Evolutionary conservation across 2,329 filamentous ascomycete species (phyloP), one percentile per base, ranked within the genome.

Genomic region (Tolypocladium pustulatum): DNA sequence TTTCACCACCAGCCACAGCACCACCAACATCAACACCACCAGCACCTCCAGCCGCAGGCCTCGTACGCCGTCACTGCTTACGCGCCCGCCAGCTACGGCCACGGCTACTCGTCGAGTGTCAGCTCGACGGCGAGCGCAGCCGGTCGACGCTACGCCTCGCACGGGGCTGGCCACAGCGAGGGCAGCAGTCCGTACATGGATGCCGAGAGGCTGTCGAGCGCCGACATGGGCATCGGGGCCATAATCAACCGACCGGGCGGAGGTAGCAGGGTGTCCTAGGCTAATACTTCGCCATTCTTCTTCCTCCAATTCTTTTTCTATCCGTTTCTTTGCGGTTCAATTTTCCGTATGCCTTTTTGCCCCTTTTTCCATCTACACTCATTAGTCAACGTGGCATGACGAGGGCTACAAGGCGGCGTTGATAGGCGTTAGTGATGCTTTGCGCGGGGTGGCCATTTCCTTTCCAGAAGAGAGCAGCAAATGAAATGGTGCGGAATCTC

Each of bases 171-270:
- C 4, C 67, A 63, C 46, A 67, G 66, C 56, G 72, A 75, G 62
- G 73, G 72, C 13, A 72, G 70, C 34, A 80, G 78, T 59, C 77
- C 78, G 3, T 82, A 81, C 59, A 67, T 81, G 71, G 71, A 65
- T 62, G 71, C 73, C 10, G 75, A 77, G 63, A 71, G 82, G 49
- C 72, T 83, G 58, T 75, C 82, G 7, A 81, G 80, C 62, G 78
- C 80, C 55, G 82, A 85, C 64, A 85, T 86, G 81, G 81, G 80
- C 30, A 85, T 86, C 64, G 79, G 79, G 56, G 74, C 80, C 56
- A 79, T 85, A 60, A 82, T 85, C 64, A 82, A 84, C 69, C 75
- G 80, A 30, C 74, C 78, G 17, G 67, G 69, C 10, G 67, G 70
- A 40, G 65, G 67, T 36, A 66, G 41, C 67, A 59, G 58, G 36